Base-by-base conservation (phyloP, 2,329 filamentous ascomycete species). In the Neurospora sp. region DNA sequence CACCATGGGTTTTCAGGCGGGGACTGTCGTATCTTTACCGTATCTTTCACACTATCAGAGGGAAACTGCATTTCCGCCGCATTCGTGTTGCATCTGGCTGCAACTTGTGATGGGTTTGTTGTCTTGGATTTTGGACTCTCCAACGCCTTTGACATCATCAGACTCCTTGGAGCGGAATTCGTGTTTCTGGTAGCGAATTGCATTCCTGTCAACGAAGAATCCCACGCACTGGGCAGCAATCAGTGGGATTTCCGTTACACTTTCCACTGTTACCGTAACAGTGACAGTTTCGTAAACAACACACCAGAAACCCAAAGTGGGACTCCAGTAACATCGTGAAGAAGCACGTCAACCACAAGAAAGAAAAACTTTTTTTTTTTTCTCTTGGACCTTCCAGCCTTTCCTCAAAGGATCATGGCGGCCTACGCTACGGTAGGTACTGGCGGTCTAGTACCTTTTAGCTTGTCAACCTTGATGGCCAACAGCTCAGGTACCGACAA, bases 61-160 rank as follows among this genome's bases (percentile, higher is more conserved):
- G 52, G 28, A 33, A 62, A 62, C 52, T 17, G 28, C 52, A 62
- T 62, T n/a, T 62, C 28, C 28, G 52, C 46, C 28, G 46, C 46
- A 52, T 28, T 52, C 11, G 19, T 13, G 23, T 36, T 33, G 28
- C 52, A 62, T 62, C 7, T 36, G 28, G 23, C 52, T 36, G 23
- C 52, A 15, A 62, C 15, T 36, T 62, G 52, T 62, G 52, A 62
- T 17, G 52, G 52, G 23, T 62, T 62, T 62, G 52, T 62, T 33
- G 46, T 58, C 46, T 58, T 58, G 23, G 23, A 7, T 52, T 13
- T 52, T 23, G n/a, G n/a, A 28, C 6, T 52, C 43, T 23, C 43
- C 46, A 52, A 52, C 43, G 46, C 46, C 52, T 36, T 40, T 71
- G 70, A 71, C 70, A 70, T 69, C 70, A 70, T 70, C 66, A 28